phyloP scores from a whole-genome alignment of 2,329 filamentous ascomycete genomes.

The Tolypocladium capitatum region DNA sequence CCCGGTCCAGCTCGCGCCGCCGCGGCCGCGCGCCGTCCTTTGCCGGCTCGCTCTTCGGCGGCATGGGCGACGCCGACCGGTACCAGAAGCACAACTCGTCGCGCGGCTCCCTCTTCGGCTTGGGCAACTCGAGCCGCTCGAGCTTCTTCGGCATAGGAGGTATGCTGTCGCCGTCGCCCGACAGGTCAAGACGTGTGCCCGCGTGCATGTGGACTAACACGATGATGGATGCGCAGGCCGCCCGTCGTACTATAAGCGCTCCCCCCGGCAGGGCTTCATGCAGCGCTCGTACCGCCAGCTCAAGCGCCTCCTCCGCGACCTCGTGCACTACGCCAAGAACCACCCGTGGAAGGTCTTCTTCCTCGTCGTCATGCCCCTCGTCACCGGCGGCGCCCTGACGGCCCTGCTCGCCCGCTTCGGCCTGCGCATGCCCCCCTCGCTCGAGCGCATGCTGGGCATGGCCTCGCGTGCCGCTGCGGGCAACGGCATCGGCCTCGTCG shows the following conservation, averaged over 20 bases:
- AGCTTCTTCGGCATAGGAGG: conserved; percentile 31
- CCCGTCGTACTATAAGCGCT: conserved; percentile 63
- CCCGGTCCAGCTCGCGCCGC: conserved; percentile 19
- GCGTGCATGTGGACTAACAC: not conserved
- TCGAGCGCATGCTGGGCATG: conserved; percentile 46
- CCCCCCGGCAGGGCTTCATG: conserved; percentile 69
- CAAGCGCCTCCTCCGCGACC: conserved; percentile 65
- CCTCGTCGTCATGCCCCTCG: conserved; percentile 73
- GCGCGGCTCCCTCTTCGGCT: conserved; percentile 32
- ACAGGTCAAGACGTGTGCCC: too few relatives aligned
- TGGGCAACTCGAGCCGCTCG: conserved; percentile 29
- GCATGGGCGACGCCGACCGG: conserved; percentile 15
- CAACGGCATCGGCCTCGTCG: conserved; percentile 31
- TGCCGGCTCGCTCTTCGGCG: conserved; percentile 17
- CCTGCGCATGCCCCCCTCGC: conserved; percentile 53
- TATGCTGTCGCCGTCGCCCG: too few relatives aligned
- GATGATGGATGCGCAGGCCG: conserved; percentile 30
- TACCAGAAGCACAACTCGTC: conserved; percentile 27
- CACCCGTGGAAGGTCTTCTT: conserved; percentile 82
- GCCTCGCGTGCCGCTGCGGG: conserved; percentile 37
- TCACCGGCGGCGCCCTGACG: conserved; percentile 70
- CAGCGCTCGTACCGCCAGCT: conserved; percentile 61
- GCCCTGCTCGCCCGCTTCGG: conserved; percentile 70
- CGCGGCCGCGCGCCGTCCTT: conserved; percentile 18
- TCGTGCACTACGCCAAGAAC: conserved; percentile 66